Evolutionary conservation across 1,284 basidiomycete genomes (phyloP), one percentile per base, ranked within the genome.

Genomic region (Ustilago tritici): DNA sequence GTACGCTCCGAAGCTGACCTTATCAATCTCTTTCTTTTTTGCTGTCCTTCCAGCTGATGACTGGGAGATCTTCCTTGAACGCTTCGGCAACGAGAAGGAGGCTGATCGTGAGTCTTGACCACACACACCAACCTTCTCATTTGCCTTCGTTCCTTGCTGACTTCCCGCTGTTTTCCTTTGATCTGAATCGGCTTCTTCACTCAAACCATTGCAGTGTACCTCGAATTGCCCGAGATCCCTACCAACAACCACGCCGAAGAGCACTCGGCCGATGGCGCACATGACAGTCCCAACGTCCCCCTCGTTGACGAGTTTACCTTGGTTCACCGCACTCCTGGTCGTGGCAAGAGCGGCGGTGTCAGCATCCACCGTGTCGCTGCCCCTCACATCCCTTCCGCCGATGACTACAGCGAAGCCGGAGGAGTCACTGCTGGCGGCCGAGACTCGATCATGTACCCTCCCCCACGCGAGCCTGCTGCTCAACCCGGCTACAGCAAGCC

Each of bases 391-490:
- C 79, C 83, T 8, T 73, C 79, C 32, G 75, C 82, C 19, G 82
- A 84, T 58, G 84, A 84, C 55, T 84, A 71, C 76, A 75, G 70
- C 57, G 79, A 82, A 56, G 84, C 84, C 10, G 84, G 82, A 38
- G 84, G 82, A 53, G 82, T 84, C 35, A 79, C 80, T 31, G 79
- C 77, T 34, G 84, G 84, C 47, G 84, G 84, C 28, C 78, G 84
- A 23, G 84, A 86, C 78, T 79, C 78, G 53, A 81, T 86, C 70
- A 80, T 86, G 66, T 86, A 84, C 81, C 84, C 84, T 14, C 81
- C 84, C 17, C 80, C 83, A 19, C 73, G 74, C 32, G 83, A 84
- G 72, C 75, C 84, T 23, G 34, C 64, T 14, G 54, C 78, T 19
- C 54, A 64, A n/a, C 78, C 85, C 5, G 79, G 79, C 46, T 81